Conservation (phyloP, 2,329 filamentous ascomycete species). For the Colletotrichum tropicicola region DNA sequence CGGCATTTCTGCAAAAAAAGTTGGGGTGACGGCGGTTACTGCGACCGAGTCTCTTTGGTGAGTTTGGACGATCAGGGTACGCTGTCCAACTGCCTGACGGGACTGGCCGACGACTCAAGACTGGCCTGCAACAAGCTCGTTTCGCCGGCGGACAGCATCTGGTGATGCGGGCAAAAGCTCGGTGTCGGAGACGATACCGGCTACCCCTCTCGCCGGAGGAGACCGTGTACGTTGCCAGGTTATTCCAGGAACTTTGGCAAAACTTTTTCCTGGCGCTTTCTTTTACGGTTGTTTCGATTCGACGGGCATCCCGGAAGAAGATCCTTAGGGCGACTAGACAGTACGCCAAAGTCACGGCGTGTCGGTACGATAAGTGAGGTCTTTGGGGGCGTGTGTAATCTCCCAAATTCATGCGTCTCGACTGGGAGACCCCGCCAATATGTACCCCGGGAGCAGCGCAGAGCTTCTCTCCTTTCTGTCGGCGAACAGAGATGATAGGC, state of each 20-base stretch:
- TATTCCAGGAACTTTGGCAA: background rate
- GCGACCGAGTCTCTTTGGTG: background rate
- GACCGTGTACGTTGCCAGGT: background rate
- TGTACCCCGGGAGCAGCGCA: constrained; percentile 1
- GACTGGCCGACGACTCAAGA: background rate
- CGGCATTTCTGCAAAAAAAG: background rate
- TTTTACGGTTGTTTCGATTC: constrained; percentile 26
- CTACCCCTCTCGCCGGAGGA: background rate
- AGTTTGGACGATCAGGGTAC: constrained; percentile 10
- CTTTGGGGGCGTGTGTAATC: constrained; percentile 19
- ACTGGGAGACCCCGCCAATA: constrained; percentile 22
- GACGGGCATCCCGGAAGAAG: constrained; percentile 11
- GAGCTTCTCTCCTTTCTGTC: background rate
- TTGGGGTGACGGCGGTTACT: constrained; percentile 23
- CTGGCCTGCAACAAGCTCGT: background rate
- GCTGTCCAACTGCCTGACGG: background rate
- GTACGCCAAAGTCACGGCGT: background rate
- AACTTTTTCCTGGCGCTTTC: background rate
- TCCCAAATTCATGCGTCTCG: constrained; percentile 30
- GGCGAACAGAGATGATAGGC: constrained; percentile 2
- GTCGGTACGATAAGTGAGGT: background rate
- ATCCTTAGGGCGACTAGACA: background rate
- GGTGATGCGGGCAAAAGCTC: background rate
- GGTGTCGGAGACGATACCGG: background rate
- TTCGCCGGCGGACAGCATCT: background rate